Base-by-base conservation (phyloP, 1,284 basidiomycete species). In the Irpex lacteus region DNA sequence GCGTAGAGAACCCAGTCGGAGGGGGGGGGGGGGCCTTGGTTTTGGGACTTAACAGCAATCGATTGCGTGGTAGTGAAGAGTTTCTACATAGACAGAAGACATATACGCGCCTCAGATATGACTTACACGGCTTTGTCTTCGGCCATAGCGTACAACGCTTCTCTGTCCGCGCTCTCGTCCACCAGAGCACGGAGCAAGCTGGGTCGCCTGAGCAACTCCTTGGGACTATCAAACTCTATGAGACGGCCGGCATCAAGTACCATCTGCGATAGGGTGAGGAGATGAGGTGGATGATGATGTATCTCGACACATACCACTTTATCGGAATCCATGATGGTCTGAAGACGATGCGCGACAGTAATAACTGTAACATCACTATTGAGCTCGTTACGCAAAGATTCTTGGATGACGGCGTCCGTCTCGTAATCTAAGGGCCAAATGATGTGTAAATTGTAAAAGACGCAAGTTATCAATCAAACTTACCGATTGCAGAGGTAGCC, bases 301-400 rank as follows among this genome's bases (percentile, higher is more conserved):
- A 34, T 3, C 1, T 9, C 13, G 18, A 3, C 13, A 71, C 80
- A 63, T 67, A 74, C 73, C 50, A 77, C 75, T 62, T 75, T 78
- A 69, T 79, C 78, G 0, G 85, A 81, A 66, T 90, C 88, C 79
- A 89, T 88, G 68, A 90, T 86, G 1, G 88, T 90, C 69, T 88
- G 87, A 9, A 91, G 75, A 40, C 89, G 83, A 73, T 90, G 89
- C 1, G 89, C 89, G 58, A 90, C 78, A 11, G 86, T 89, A 55
- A 90, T 80, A 3, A 90, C 72, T 0, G 87, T 90, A 6, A 84
- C 83, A 64, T 85, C 85, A 3, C 77, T 73, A 8, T 74, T 78
- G 34, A 89, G 78, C 67, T 85, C 82, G 57, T 78, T 79, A 7
- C 86, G 78, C 50, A 89, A 76, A 4, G 86, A 84, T 1, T 76